Evolutionary conservation across 192 early-diverging fungal genomes (phyloP).

Genomic region (Helicostylum pulchrum): DNA sequence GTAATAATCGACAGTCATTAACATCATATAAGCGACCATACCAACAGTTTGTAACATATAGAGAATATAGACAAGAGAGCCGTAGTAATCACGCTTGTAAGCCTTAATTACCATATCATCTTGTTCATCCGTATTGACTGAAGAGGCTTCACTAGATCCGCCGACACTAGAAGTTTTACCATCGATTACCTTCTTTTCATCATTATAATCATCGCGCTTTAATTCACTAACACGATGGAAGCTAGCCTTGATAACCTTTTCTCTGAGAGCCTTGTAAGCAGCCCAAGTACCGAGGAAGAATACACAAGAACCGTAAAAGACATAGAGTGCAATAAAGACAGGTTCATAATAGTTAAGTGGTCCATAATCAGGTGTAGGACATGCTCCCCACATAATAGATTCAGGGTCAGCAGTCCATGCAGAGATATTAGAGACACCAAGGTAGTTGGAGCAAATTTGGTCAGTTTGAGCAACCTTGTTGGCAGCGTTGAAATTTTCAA

Average conservation of each 20-base stretch:
- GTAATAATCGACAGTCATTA: slow-evolving; percentile 48
- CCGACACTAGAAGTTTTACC: neutral
- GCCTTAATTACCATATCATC: slow-evolving; percentile 40
- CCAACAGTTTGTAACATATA: slow-evolving; percentile 38
- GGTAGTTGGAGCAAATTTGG: slow-evolving; percentile 12
- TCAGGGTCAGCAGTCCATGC: slow-evolving; percentile 11
- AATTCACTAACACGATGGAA: neutral
- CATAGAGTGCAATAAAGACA: slow-evolving; percentile 32
- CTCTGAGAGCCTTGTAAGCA: slow-evolving; percentile 20
- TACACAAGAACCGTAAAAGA: slow-evolving; percentile 19
- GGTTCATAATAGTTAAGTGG: slow-evolving; percentile 26
- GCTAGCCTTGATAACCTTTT: slow-evolving; percentile 12
- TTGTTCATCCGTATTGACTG: neutral
- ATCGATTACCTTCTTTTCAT: slow-evolving; percentile 10
- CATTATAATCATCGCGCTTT: slow-evolving; percentile 10
- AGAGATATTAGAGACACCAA: slow-evolving; percentile 8
- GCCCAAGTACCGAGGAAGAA: slow-evolving; percentile 25
- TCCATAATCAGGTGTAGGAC: slow-evolving; percentile 27
- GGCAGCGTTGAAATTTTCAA: slow-evolving; percentile 24
- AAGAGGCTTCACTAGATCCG: neutral
- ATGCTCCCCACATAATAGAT: slow-evolving; percentile 28
- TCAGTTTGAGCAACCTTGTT: slow-evolving; percentile 25
- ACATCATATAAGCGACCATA: slow-evolving; percentile 38
- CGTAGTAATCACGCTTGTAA: slow-evolving; percentile 43
- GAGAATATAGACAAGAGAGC: slow-evolving; percentile 35